These are phyloP conservation scores for Zea mays DNA, from an alignment of 176 grass and related monocot species.

Conservation along the genomic window Zm-B73-REFERENCE-NAM-5.0 NC_050105.1:138648001-138648500, in stretches of 20 bases:
- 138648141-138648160: constrained; percentile 5
- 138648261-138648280: too few relatives aligned
- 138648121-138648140: neutral
- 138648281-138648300: too few relatives aligned
- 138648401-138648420: neutral
- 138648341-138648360: neutral
- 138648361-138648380: constrained; percentile 13
- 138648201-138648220: neutral
- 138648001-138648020: neutral
- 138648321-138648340: neutral
- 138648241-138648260: too few relatives aligned
- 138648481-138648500: neutral
- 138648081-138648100: constrained; percentile 31
- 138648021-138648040: neutral
- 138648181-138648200: neutral
- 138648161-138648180: neutral
- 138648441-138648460: neutral
- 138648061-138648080: neutral
- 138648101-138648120: neutral
- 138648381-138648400: neutral
- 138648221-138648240: too few relatives aligned
- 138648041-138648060: constrained; percentile 22
- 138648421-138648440: neutral
- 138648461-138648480: neutral
- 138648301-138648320: neutral